A percentile compares a stretch with the other conserved stretches of the same genome.
These are phyloP conservation scores for Brasilioporus rufonigricans DNA, from an alignment of 768 basidiomycete genomes.

Conservation along the genomic window DNA sequence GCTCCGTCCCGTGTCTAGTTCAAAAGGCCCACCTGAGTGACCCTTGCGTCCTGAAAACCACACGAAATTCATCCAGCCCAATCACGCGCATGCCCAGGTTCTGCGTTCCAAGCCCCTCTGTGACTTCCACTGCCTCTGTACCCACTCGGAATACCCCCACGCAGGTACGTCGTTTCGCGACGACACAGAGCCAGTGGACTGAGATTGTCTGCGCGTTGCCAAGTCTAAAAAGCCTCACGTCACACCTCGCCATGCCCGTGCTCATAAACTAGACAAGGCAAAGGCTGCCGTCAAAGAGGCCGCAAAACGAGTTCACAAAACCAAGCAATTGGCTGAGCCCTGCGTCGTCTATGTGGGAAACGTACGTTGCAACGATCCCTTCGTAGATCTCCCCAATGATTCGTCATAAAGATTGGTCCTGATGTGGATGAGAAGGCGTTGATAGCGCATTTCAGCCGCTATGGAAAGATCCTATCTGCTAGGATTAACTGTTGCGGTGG, in stretches of 20 bases:
- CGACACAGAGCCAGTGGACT: background rate
- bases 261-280: conserved; percentile 15
- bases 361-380: conserved; percentile 38
- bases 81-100: conserved; percentile 12
- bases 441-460: conserved; percentile 21
- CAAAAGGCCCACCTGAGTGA: conserved; percentile 14
- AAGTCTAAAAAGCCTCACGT: conserved; percentile 9
- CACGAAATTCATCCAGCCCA: background rate
- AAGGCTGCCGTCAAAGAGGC: conserved; percentile 15
- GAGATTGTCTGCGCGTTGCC: background rate
- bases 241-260: conserved; percentile 8
- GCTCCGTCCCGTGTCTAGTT: conserved; percentile 2
- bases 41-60: background rate
- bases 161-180: conserved; percentile 7
- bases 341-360: conserved; percentile 59
- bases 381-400: conserved; percentile 2
- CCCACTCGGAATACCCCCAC: background rate
- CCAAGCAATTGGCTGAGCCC: conserved; percentile 14
- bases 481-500: conserved; percentile 34
- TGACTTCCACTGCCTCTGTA: background rate
- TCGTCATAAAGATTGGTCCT: conserved; percentile 32
- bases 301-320: conserved; percentile 12
- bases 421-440: conserved; percentile 24
- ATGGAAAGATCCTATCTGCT: conserved; percentile 20
- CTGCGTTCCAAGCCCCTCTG: conserved; percentile 21